Base-by-base conservation (phyloP, 257 asterid genomes). In the Solanum acaule region DNA sequence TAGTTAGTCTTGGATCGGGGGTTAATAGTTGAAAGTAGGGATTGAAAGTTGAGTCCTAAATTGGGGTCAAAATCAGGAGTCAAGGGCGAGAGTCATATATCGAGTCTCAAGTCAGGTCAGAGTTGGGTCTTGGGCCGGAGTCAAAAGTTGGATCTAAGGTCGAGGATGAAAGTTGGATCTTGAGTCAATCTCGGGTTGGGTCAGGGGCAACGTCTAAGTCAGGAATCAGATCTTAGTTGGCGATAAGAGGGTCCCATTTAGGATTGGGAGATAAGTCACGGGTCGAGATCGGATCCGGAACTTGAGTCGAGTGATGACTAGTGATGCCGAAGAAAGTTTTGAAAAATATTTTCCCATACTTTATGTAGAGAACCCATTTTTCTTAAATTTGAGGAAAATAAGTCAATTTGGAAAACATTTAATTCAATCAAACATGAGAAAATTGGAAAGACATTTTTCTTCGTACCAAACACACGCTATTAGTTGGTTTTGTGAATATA, bases 21-120 rank as follows among this genome's bases (percentile, higher is more conserved):
- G n/a, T 1, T 31, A 2, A n/a, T 5, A n/a, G 6, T 63, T 0
- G 3, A 25, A n/a, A n/a, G 3, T 1, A 11, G 1, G 15, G 67
- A 12, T 59, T 63, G 15, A 63, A 63, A 63, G 0, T 63, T n/a
- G 31, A 10, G 71, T 63, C 27, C 5, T 20, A 22, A 1, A 59
- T 59, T 20, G 11, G 27, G 67, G 67, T 1, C 27, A 59, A 22
- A 59, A 59, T 0, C 6, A 22, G 1, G 25, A 20, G 12, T 59
- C 12, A 59, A 22, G 6, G 67, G 67, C 2, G 12, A 59, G 67
- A 59, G 27, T 59, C 0, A 20, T 1, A 4, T 23, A 1, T 63
- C 1, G 14, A 63, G 29, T 63, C 29, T 63, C 31, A n/a, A 59
- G 67, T 59, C 2, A 56, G 10, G 65, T 56, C 1, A 18, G 65